Conservation (phyloP, 805 yeast genomes). For the Spathaspora gorwiae region DNA sequence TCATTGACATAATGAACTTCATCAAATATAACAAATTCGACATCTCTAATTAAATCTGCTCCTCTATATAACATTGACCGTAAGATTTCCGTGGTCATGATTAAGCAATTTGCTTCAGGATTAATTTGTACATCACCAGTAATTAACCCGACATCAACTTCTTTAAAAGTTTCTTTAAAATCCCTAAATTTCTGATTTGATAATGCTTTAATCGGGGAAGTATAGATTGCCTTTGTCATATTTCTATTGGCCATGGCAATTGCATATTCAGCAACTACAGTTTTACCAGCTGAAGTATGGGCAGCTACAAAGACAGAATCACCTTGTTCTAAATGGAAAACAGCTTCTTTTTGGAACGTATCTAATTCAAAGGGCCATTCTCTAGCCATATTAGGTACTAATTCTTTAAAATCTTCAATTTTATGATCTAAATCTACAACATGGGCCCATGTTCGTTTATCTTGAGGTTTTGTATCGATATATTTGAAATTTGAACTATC, state of each 20-base stretch:
- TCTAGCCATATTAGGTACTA: conserved; percentile 91
- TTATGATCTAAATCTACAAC: conserved; percentile 81
- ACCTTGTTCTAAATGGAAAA: conserved; percentile 93
- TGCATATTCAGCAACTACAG: conserved; percentile 97
- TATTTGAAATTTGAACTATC: conserved; percentile 24
- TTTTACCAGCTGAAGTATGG: conserved; percentile 97
- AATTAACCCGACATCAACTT: conserved; percentile 84
- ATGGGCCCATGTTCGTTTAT: conserved; percentile 85
- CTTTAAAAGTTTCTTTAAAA: conserved; percentile 73
- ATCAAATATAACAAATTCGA: conserved; percentile 94
- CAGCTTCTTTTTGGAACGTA: conserved; percentile 94
- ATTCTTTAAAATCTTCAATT: conserved; percentile 77
- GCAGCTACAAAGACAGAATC: conserved; percentile 99
- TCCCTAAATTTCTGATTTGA: conserved; percentile 90
- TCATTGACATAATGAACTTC: conserved; percentile 98
- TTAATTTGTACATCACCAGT: conserved; percentile 98
- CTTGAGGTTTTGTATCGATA: conserved; percentile 19
- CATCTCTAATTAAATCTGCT: conserved; percentile 93
- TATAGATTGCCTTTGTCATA: conserved; percentile 94
- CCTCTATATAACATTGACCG: conserved; percentile 95
- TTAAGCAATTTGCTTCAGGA: conserved; percentile 91
- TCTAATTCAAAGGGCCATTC: conserved; percentile 94
- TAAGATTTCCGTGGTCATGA: conserved; percentile 96
- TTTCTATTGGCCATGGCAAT: conserved; percentile 94
- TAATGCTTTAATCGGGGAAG: conserved; percentile 90